Conservation (phyloP, 164 flowering plant genomes). For the Litsea cubeba region DNA sequence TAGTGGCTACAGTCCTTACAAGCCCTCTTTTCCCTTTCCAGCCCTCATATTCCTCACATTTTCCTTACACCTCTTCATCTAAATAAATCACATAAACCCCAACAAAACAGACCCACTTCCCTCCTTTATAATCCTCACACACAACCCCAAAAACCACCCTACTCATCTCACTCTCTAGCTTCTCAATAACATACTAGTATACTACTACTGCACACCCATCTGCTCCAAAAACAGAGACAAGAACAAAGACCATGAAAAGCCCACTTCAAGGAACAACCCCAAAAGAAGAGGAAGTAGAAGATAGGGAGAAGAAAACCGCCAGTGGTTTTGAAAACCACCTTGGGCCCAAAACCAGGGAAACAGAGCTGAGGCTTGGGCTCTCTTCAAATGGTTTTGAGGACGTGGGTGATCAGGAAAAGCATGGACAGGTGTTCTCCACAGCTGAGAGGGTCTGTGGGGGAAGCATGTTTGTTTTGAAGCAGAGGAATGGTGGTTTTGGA, state of each 20-base stretch:
- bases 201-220: background rate
- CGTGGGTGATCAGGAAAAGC: background rate
- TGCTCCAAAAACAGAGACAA: too few species aligned
- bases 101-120: background rate
- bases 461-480: background rate
- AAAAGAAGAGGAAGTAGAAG: slow-evolving; percentile 6
- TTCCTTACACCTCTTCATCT: background rate
- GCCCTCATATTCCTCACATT: background rate
- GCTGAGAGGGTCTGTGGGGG: background rate
- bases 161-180: background rate
- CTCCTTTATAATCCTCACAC: background rate
- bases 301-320: slow-evolving; percentile 3
- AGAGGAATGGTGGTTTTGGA: slow-evolving; percentile 11
- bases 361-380: slow-evolving; percentile 18
- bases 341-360: slow-evolving; percentile 18
- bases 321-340: slow-evolving; percentile 3
- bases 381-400: slow-evolving; percentile 6
- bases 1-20: slow-evolving; percentile 10
- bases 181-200: background rate
- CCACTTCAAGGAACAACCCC: background rate
- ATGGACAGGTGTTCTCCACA: background rate
- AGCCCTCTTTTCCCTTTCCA: background rate
- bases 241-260: slow-evolving; percentile 6
- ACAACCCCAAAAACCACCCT: background rate
- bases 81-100: background rate